Evolutionary conservation across 108 stramenopile genomes (phyloP), one percentile per base, ranked within the genome.

Genomic region (Nitzschia sp.): DNA sequence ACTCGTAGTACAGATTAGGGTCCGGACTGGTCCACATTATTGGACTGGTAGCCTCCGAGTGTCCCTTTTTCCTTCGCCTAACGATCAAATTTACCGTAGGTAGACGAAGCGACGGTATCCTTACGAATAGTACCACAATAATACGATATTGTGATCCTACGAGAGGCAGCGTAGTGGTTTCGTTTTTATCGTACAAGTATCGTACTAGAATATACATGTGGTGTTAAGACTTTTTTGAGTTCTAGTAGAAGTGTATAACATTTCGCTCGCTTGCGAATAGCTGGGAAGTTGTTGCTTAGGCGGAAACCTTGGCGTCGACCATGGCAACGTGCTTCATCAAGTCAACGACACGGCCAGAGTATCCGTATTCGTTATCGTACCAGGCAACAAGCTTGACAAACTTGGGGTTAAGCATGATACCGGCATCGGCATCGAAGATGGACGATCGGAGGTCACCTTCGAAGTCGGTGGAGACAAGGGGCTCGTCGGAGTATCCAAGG

Each of bases 401-500:
- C 72, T 82, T 79, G 56, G 86, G 82, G 84, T 85, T 97, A 63
- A 98, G 96, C 78, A 95, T 95, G 78, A 99, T 98, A 73, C 99
- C 96, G 73, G 99, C 99, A 63, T 85, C 90, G 19, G 97, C 96
- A 77, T 99, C 99, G 68, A 99, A 99, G 93, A 99, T 96, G 81
- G 94, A 95, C 29, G 97, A 97, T 73, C 89, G 91, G 53, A 89
- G 71, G 84, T 98, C 96, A 61, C 92, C 80, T 72, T 97, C 90
- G 78, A 98, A 99, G 76, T 99, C 99, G 52, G 88, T 91, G 67
- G 96, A 97, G 60, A 99, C 99, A 66, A 98, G 86, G 33, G 94
- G 95, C 67, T 98, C 97, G 48, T 99, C 97, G 66, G 82, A 88
- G 96, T 99, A 99, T 89, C 98, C 99, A 59, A 99, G 89, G 81